phyloP scores from a whole-genome alignment of 371 early-diverging fungal genomes.

The Lichtheimia hyalospora region DNA sequence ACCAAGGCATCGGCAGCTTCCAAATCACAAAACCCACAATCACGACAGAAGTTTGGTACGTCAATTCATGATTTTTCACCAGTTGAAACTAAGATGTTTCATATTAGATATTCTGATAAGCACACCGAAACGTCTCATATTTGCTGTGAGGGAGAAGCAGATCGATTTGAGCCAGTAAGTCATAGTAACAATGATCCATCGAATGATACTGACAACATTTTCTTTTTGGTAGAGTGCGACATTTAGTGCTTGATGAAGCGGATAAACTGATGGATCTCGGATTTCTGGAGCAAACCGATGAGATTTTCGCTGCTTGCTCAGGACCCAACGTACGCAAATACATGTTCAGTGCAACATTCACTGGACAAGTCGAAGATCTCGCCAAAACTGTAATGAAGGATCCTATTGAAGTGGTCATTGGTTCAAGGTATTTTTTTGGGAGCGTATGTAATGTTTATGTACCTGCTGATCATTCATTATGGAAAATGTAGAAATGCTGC shows the following conservation, averaged over 20 bases:
- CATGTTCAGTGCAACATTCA: slow-evolving; percentile 95
- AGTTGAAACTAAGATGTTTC: not conserved
- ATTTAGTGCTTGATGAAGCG: slow-evolving; percentile 91
- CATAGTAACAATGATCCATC: not conserved
- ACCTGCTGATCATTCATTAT: not conserved
- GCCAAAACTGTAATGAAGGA: slow-evolving; percentile 88
- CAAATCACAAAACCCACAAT: slow-evolving; percentile 65
- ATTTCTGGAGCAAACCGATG: slow-evolving; percentile 89
- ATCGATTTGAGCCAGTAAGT: slow-evolving; percentile 72
- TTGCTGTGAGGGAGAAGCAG: slow-evolving; percentile 79
- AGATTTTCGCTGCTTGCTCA: slow-evolving; percentile 87
- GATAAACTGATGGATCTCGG: slow-evolving; percentile 91
- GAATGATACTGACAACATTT: not conserved
- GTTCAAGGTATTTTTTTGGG: slow-evolving; percentile 63
- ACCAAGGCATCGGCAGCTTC: slow-evolving; percentile 73
- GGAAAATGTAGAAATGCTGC: slow-evolving; percentile 74
- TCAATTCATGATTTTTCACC: too few species aligned
- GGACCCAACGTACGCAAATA: slow-evolving; percentile 72
- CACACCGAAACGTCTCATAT: slow-evolving; percentile 89
- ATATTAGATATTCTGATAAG: slow-evolving; percentile 80
- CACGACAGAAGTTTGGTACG: slow-evolving; percentile 72
- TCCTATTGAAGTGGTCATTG: slow-evolving; percentile 88
- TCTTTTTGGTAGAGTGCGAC: slow-evolving; percentile 49
- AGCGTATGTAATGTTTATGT: not conserved
- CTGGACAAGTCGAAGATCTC: slow-evolving; percentile 87